phyloP scores from a whole-genome alignment of 352 stramenopile genomes.

The Phytopythium chamaehyphon region DNA sequence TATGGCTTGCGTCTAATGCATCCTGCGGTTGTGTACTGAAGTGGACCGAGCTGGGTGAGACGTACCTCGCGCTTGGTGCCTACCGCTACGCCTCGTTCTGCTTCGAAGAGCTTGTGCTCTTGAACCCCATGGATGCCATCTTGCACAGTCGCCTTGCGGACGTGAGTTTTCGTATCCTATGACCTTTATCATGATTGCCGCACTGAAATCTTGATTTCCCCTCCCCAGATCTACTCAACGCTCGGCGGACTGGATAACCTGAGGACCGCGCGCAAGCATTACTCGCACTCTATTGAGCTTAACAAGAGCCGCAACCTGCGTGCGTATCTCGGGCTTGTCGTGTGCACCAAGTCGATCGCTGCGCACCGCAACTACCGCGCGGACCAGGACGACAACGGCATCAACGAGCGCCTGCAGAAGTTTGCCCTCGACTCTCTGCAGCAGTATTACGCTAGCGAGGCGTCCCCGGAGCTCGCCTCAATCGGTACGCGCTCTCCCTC shows the following conservation, averaged over 20 bases:
- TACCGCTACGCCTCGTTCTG: conserved; percentile 66
- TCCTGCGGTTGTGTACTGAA: conserved; percentile 11
- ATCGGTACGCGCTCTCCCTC: conserved; percentile 20
- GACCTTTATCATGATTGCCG: neutral
- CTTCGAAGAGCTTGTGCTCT: conserved; percentile 68
- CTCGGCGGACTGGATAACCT: conserved; percentile 59
- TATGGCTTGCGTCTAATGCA: conserved; percentile 4
- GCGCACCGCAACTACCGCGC: conserved; percentile 34
- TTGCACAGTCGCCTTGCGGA: conserved; percentile 59
- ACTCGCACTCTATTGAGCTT: conserved; percentile 59
- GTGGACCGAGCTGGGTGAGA: conserved; percentile 63
- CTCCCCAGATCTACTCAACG: conserved; percentile 47
- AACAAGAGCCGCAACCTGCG: conserved; percentile 63
- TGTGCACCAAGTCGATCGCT: conserved; percentile 53
- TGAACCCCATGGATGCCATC: conserved; percentile 67
- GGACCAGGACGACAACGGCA: conserved; percentile 43
- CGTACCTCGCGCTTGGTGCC: conserved; percentile 43
- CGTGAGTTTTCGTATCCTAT: conserved; percentile 16
- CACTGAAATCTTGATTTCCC: neutral
- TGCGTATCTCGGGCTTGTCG: conserved; percentile 41
- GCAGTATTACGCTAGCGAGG: conserved; percentile 31
- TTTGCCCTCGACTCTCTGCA: conserved; percentile 40
- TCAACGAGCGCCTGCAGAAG: conserved; percentile 56
- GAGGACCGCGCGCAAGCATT: conserved; percentile 60
- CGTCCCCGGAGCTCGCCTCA: conserved; percentile 33